These are phyloP conservation scores for Vaucheria bursata DNA, from an alignment of 352 stramenopile species.

Conservation along the genomic window DNA sequence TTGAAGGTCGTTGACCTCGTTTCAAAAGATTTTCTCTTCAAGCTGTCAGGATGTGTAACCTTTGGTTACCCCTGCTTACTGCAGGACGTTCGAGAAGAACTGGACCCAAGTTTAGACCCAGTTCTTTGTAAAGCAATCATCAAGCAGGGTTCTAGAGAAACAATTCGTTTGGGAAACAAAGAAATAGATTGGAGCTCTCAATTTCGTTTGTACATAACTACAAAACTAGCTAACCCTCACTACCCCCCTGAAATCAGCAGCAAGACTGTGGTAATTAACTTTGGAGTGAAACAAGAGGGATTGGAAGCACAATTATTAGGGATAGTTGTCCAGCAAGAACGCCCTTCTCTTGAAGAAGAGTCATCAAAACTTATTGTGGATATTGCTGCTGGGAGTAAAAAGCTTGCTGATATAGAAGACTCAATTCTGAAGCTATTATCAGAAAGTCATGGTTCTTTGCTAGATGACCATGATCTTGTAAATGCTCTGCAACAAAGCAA, in stretches of 20 bases:
- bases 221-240: conserved; percentile 88
- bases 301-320: conserved; percentile 84
- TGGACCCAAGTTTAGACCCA: conserved; percentile 84
- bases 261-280: conserved; percentile 92
- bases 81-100: conserved; percentile 81
- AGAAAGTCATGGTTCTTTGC: conserved; percentile 74
- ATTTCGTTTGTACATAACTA: conserved; percentile 90
- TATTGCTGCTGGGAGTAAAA: conserved; percentile 82
- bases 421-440: conserved; percentile 82
- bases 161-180: conserved; percentile 85
- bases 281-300: conserved; percentile 86
- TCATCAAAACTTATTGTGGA: conserved; percentile 69
- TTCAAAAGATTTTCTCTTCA: conserved; percentile 82
- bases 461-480: conserved; percentile 86
- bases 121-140: conserved; percentile 86
- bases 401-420: conserved; percentile 88
- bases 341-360: conserved; percentile 83
- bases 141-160: conserved; percentile 79
- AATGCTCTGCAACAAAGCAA: conserved; percentile 89
- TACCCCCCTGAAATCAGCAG: conserved; percentile 66
- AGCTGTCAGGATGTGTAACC: conserved; percentile 83
- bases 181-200: conserved; percentile 86
- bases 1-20: conserved; percentile 85
- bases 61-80: conserved; percentile 84
- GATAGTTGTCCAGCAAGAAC: conserved; percentile 83